A percentile compares a stretch with the other conserved stretches of the same genome.
Conservation (phyloP, 1,139 yeast species). For the Blastobotrys niveus region DNA sequence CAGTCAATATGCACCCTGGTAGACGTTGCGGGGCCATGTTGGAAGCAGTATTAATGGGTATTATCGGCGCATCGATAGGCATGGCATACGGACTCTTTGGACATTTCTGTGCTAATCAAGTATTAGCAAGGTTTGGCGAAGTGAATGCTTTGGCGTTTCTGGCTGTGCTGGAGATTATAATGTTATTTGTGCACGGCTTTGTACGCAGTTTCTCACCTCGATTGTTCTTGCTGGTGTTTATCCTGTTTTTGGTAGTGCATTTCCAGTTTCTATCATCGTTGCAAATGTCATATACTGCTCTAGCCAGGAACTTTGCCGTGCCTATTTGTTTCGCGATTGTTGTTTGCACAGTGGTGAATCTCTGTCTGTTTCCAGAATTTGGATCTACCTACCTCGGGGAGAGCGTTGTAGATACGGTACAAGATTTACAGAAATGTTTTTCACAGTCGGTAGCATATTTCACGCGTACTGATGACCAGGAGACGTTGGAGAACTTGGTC, state of each 20-base stretch:
- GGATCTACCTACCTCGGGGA: slow-evolving; percentile 46
- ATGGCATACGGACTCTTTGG: slow-evolving; percentile 40
- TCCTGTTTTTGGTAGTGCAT: slow-evolving; percentile 44
- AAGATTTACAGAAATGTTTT: slow-evolving; percentile 39
- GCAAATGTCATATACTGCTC: slow-evolving; percentile 28
- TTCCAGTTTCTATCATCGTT: slow-evolving; percentile 41
- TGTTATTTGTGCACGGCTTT: slow-evolving; percentile 46
- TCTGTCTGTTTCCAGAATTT: slow-evolving; percentile 45
- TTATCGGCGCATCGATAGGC: slow-evolving; percentile 41
- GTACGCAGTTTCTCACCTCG: slow-evolving; percentile 44
- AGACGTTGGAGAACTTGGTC: slow-evolving; percentile 17
- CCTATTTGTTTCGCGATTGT: slow-evolving; percentile 45
- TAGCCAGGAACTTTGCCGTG: slow-evolving; percentile 37
- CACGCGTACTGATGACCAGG: slow-evolving; percentile 26
- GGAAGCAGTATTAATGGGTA: slow-evolving; percentile 39
- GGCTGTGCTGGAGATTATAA: slow-evolving; percentile 42
- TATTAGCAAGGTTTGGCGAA: slow-evolving; percentile 19
- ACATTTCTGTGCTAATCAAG: slow-evolving; percentile 39
- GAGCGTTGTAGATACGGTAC: slow-evolving; percentile 38
- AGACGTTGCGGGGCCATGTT: slow-evolving; percentile 45
- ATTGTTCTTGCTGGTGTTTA: slow-evolving; percentile 43
- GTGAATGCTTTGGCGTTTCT: slow-evolving; percentile 41
- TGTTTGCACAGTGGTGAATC: slow-evolving; percentile 39
- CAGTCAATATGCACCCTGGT: slow-evolving; percentile 47
- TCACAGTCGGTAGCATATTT: slow-evolving; percentile 40